Evolutionary conservation across 2,329 filamentous ascomycete species (phyloP).

Genomic region (Fusarium odoratissimum): DNA sequence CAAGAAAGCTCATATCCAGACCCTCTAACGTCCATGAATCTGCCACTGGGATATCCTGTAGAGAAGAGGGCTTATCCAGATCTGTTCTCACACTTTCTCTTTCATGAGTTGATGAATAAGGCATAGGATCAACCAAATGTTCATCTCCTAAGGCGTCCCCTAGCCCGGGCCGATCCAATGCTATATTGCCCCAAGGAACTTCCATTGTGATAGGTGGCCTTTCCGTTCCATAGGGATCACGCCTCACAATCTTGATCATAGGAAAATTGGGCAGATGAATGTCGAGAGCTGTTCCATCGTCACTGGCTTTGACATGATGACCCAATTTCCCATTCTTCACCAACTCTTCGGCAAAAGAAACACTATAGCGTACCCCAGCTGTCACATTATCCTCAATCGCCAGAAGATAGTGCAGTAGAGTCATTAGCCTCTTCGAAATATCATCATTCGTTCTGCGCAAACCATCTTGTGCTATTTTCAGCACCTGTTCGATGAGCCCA

Average conservation of each 20-base stretch:
- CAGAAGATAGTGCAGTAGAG: constrained; percentile 55
- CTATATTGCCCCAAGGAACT: background rate
- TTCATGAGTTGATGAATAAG: background rate
- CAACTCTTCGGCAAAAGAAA: constrained; percentile 28
- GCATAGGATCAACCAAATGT: rapidly evolving
- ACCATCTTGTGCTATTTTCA: constrained; percentile 52
- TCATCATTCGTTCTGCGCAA: constrained; percentile 51
- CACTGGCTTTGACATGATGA: constrained; percentile 4
- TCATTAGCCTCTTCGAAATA: constrained; percentile 52
- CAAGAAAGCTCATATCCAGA: constrained; percentile 15
- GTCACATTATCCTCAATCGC: constrained; percentile 55
- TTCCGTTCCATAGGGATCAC: background rate
- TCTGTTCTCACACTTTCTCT: background rate
- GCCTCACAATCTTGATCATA: constrained; percentile 49
- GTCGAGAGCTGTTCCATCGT: constrained; percentile 39
- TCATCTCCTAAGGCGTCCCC: background rate
- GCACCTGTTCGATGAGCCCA: constrained; percentile 52
- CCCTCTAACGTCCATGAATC: constrained; percentile 11
- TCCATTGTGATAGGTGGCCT: background rate
- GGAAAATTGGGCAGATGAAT: constrained; percentile 59
- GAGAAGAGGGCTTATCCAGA: background rate
- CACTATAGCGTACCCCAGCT: constrained; percentile 41
- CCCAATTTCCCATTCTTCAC: constrained; percentile 40
- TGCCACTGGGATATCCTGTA: background rate
- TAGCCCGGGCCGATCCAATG: background rate